Base-by-base conservation (phyloP, 2,329 filamentous ascomycete species). In the Talaromyces piceae region DNA sequence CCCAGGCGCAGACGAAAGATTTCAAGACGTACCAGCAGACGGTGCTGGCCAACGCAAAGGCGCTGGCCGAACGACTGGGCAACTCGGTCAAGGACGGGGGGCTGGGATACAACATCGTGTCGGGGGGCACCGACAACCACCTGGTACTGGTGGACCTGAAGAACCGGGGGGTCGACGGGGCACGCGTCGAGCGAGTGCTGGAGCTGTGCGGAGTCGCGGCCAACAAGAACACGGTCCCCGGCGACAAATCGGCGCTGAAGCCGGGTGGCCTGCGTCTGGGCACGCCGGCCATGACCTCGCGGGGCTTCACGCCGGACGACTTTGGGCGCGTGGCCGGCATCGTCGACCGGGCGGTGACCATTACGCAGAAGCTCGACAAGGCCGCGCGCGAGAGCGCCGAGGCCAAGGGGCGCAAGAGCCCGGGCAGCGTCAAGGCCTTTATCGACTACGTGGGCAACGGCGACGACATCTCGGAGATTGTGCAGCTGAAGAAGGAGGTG, bases 361-460 rank as follows among this genome's bases (percentile, higher is more conserved):
- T 95, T 60, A 85, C 88, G 1, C 79, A 85, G 59, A 81, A 86
- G 54, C 74, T 95, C 30, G 87, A 87, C 78, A 89, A 91, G 60
- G 60, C 61, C 12, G 70, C 70, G 28, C 65, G 61, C 43, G 84
- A 91, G 79, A 86, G 91, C 66, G 81, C 95, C 56, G 89, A 97
- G 76, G 79, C 72, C 53, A 78, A 80, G 57, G 82, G 96, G 26
- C 90, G 89, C 67, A 96, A 96, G 83, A 88, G 93, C 74, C 89
- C 88, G 60, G 95, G 95, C 80, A 96, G 91, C 79, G 86, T 95
- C 70, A 97, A 97, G 83, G 93, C 96, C 75, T 97, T 97, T 84
- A 88, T 90, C 77, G 84, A 84, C 64, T 91, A 88, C 78, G 86
- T 95, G 50, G 83, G 87, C 47, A 70, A 88, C 82, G 76, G 80